Conservation (phyloP, 306 rosid genomes). For the Astragalus membranaceus region DNA sequence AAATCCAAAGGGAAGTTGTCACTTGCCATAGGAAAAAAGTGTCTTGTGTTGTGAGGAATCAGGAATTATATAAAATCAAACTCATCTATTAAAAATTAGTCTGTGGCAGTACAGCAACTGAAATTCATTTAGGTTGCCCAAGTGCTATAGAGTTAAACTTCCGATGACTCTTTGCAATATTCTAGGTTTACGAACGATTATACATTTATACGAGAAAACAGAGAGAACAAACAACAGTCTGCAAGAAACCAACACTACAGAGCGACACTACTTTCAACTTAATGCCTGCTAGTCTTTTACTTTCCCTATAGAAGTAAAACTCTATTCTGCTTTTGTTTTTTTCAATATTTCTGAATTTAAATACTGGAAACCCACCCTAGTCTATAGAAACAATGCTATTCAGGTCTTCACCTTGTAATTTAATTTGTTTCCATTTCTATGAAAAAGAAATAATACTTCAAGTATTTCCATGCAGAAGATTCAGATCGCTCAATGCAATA, state of each 20-base stretch:
- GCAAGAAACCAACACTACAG: background rate
- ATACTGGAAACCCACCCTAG: background rate
- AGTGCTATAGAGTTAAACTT: background rate
- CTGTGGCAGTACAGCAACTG: background rate
- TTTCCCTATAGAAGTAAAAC: background rate
- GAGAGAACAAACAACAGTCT: background rate
- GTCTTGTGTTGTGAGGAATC: background rate
- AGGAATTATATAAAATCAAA: conserved; percentile 5
- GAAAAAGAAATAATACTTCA: background rate
- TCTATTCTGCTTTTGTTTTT: background rate
- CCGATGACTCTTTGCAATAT: background rate
- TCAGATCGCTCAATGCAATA: background rate
- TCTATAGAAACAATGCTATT: background rate
- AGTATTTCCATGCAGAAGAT: background rate
- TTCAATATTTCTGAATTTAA: background rate
- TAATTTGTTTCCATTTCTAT: background rate
- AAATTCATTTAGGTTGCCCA: background rate
- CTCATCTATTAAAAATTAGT: background rate
- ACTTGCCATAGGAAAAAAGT: background rate
- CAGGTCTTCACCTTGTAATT: background rate
- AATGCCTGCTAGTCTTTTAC: background rate
- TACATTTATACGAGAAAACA: background rate
- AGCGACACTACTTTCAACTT: background rate
- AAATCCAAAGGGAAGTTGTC: background rate
- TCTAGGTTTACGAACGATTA: background rate